Evolutionary conservation across 495 filamentous ascomycete genomes (phyloP), one percentile per base, ranked within the genome.

Genomic region (Neurospora sp.): DNA sequence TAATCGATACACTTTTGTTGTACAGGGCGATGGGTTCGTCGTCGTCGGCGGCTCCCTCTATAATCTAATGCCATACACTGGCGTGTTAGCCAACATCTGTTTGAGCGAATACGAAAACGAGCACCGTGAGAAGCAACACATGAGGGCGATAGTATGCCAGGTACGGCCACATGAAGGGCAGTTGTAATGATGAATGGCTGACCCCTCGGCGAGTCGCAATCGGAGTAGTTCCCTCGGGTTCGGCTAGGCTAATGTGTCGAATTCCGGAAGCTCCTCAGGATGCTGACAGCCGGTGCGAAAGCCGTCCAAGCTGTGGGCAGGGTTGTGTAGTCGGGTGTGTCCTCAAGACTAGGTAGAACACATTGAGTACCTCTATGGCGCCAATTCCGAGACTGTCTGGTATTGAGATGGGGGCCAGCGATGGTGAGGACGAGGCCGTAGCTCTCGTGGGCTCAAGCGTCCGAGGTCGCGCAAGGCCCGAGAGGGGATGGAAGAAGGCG

Each of bases 1-100:
- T 83, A 81, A 75, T 78, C 61, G 75, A 77, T 71, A 71, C 72
- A 73, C 73, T 72, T 81, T 81, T 86, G 75, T 76, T 80, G 81
- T 85, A 85, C 83, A 84, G 77, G 79, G 77, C 76, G 76, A 72
- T 78, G 75, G 84, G 80, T 79, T 80, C 76, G 78, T 78, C 76
- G 76, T 42, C 76, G 76, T 42, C 40, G 75, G 68, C 71, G 69
- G 40, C 73, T 70, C 76, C 71, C 73, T 79, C 76, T 80, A 80
- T 80, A 78, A 53, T 35, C 53, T 65, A 35, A 8, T 65, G 4
- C 53, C 31, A 65, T 35, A 65, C 22, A 35, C 27, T 35, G 8
- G 27, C 14, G 53, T 61, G 53, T 65, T 65, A 65, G 53, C 35
- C 53, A 16, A 65, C 53, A 35, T 8, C 27, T 37, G 27, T 35